Base-by-base conservation (phyloP, 2,329 filamentous ascomycete species). In the Fusarium newnesense region DNA sequence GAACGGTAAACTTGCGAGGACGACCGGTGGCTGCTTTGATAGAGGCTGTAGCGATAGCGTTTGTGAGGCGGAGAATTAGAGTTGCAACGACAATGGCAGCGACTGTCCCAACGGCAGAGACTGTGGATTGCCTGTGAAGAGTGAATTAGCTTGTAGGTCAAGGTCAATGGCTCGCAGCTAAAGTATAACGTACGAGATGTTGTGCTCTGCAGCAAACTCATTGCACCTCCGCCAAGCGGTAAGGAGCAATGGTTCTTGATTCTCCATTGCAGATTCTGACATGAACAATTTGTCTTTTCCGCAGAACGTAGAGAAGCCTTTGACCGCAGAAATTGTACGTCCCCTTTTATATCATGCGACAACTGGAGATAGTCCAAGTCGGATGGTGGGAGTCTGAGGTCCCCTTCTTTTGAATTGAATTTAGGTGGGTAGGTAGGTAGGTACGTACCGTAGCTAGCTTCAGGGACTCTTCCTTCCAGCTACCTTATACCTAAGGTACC, bases 1-100 rank as follows among this genome's bases (percentile, higher is more conserved):
- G 86, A 36, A 94, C 87, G 50, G 81, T 83, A 82, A 93, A 95
- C 39, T 84, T 84, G 46, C 90, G 87, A 13, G 87, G 83, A 72
- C 76, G 79, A 60, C 84, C 82, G 44, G 75, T 69, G 18, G 81
- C 78, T 62, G 82, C 79, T 56, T 60, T 58, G 32, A 77, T 56
- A 52, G 75, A 68, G 39, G 74, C 70, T 19, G 57, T 46, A 37
- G 72, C 74, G 49, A 76, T 74, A 28, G 67, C 60, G 68, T 78
- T 70, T 47, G 77, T 71, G 56, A 78, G 34, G 39, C 77, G 77
- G 60, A 83, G 69, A 57, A 83, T 69, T 58, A 80, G 21, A 43
- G 79, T 40, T 56, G 82, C 79, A 49, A 81, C 64, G 46, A 76
- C 49, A 49, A 84, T 69, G n/a, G 78, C 78, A 50, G 80, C 11